Evolutionary conservation across 2,329 filamentous ascomycete species (phyloP).

Genomic region (Fusarium sambucinum): DNA sequence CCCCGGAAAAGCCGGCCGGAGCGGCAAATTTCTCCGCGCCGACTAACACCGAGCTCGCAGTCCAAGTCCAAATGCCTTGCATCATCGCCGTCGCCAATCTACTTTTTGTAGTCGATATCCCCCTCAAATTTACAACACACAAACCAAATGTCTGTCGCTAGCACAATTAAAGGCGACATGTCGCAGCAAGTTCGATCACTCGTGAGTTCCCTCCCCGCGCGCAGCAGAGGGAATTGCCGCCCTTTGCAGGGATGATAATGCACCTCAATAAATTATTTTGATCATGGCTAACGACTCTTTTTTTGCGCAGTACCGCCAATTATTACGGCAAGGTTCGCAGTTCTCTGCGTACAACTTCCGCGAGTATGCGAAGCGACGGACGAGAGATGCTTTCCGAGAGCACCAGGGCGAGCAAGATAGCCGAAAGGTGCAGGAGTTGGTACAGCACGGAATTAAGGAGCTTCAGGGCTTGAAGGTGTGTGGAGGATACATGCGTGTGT

Average conservation of each 20-base stretch:
- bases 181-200: conserved; percentile 69
- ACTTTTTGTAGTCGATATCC: conserved; percentile 19
- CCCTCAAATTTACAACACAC: conserved; percentile 43
- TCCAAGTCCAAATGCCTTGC: conserved; percentile 42
- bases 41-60: conserved; percentile 52
- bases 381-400: conserved; percentile 90
- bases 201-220: conserved; percentile 54
- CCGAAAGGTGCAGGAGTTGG: conserved; percentile 83
- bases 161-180: conserved; percentile 63
- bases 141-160: conserved; percentile 56
- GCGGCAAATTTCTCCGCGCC: conserved; percentile 53
- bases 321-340: conserved; percentile 86
- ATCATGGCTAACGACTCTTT: conserved; percentile 29
- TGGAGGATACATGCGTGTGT: background rate
- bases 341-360: conserved; percentile 98
- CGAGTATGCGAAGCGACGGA: conserved; percentile 93
- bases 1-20: conserved; percentile 40
- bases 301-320: conserved; percentile 81
- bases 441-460: conserved; percentile 89
- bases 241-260: conserved; percentile 23
- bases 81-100: conserved; percentile 48
- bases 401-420: conserved; percentile 79
- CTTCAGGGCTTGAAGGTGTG: conserved; percentile 89
- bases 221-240: background rate
- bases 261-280: background rate